phyloP scores from a whole-genome alignment of 1,284 basidiomycete genomes.

The Clitocybe nebularis region DNA sequence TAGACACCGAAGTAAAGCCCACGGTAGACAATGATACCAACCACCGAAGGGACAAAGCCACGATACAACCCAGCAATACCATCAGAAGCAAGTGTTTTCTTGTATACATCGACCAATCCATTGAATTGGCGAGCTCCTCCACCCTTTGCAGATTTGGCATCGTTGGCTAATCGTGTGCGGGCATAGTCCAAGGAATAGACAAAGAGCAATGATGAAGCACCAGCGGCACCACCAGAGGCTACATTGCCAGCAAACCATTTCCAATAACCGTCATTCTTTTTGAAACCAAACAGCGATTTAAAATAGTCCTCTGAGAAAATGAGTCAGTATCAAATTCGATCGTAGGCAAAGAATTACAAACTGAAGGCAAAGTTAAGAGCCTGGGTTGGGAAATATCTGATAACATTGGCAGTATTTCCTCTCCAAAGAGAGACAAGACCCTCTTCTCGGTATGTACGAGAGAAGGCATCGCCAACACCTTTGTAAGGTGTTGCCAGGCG shows the following conservation, averaged over 20 bases:
- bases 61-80: conserved; percentile 90
- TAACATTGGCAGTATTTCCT: conserved; percentile 97
- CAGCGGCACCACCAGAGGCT: conserved; percentile 95
- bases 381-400: conserved; percentile 97
- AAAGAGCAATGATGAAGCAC: conserved; percentile 93
- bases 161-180: conserved; percentile 96
- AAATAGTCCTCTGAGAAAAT: conserved; percentile 83
- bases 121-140: conserved; percentile 95
- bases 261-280: conserved; percentile 87
- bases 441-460: conserved; percentile 87
- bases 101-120: conserved; percentile 92
- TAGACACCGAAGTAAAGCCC: conserved; percentile 96
- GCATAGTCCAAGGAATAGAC: conserved; percentile 98
- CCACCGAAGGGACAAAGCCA: conserved; percentile 92
- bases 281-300: conserved; percentile 92
- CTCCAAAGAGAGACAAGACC: too few species aligned
- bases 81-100: conserved; percentile 87
- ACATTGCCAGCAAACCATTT: conserved; percentile 90
- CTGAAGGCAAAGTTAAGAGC: conserved; percentile 96
- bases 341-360: conserved; percentile 34
- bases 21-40: conserved; percentile 95
- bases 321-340: conserved; percentile 11
- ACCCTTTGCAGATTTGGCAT: conserved; percentile 89
- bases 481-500: conserved; percentile 92
- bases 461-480: conserved; percentile 87